Evolutionary conservation across 2,329 filamentous ascomycete genomes (phyloP).

Genomic region (Zymoseptoria tritici): DNA sequence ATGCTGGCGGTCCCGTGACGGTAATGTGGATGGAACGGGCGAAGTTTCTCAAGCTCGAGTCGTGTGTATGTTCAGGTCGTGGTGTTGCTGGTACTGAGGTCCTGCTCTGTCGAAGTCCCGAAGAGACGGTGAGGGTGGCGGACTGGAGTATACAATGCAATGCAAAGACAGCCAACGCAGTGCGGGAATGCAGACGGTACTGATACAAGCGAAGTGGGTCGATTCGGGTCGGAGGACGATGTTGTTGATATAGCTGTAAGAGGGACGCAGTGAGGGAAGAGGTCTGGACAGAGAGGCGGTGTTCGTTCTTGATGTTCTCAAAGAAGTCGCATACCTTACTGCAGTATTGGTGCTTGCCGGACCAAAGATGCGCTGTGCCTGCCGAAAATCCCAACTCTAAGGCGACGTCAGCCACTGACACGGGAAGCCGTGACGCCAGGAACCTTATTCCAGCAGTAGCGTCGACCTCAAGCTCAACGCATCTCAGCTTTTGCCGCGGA

Average conservation of each 20-base stretch:
- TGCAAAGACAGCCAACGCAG: background rate
- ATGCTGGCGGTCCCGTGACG: slow-evolving; percentile 42
- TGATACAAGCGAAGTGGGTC: background rate
- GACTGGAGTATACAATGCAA: background rate
- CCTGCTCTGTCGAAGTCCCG: background rate
- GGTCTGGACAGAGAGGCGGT: background rate
- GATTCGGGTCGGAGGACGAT: background rate
- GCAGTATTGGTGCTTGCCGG: background rate
- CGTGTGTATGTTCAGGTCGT: background rate
- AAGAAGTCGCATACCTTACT: background rate
- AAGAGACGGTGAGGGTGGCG: background rate
- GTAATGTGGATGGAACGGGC: background rate
- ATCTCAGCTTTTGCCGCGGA: background rate
- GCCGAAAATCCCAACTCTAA: background rate
- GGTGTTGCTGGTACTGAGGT: background rate
- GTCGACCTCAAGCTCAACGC: background rate
- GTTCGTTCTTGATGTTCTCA: background rate
- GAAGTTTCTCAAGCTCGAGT: background rate
- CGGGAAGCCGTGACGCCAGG: background rate
- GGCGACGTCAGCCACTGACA: background rate
- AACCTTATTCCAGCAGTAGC: background rate
- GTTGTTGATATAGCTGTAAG: background rate
- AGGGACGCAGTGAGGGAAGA: background rate
- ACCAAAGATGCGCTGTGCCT: background rate
- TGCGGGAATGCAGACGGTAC: background rate